Evolutionary conservation across 176 grass and related monocot genomes (phyloP).

Genomic region (Ensete glaucum): DNA sequence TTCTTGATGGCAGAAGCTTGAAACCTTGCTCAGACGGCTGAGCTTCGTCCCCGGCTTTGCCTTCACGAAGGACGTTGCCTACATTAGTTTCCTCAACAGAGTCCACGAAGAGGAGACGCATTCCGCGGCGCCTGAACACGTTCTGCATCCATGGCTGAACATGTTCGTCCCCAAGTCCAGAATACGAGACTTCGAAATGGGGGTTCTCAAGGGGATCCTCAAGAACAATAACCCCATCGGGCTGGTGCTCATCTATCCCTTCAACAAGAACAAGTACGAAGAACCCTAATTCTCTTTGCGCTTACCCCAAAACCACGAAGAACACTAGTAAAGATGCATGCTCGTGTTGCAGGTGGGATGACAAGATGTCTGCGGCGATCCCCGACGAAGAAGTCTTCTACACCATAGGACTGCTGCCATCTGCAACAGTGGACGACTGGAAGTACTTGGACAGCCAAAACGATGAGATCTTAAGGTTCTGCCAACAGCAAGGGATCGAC

Average conservation of each 20-base stretch:
- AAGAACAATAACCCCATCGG: conserved; percentile 5
- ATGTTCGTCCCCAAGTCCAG: conserved; percentile 45
- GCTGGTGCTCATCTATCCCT: neutral
- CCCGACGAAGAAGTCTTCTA: conserved; percentile 62
- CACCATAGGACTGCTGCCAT: conserved; percentile 43
- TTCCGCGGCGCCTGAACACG: conserved; percentile 26
- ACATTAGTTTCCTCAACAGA: conserved; percentile 36
- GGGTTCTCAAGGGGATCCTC: conserved; percentile 35
- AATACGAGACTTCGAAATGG: conserved; percentile 39
- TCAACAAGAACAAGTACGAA: conserved; percentile 10
- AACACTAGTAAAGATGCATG: neutral
- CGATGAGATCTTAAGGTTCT: conserved; percentile 34
- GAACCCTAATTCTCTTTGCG: neutral
- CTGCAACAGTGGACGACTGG: conserved; percentile 24
- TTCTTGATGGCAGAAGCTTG: conserved; percentile 16
- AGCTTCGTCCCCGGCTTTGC: conserved; percentile 27
- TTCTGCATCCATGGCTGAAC: conserved; percentile 63
- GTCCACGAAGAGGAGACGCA: conserved; percentile 37
- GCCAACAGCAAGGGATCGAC: conserved; percentile 34
- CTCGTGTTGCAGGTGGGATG: conserved; percentile 35
- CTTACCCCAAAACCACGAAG: neutral
- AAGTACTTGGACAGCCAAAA: conserved; percentile 48
- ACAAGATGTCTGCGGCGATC: conserved; percentile 34
- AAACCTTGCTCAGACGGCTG: conserved; percentile 17
- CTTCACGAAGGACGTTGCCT: conserved; percentile 33